Percentiles rank a stretch among this genome's conserved stretches.
Evolutionary conservation across 257 asterid genomes (phyloP).

Genomic region (Buddleja alternifolia): DNA sequence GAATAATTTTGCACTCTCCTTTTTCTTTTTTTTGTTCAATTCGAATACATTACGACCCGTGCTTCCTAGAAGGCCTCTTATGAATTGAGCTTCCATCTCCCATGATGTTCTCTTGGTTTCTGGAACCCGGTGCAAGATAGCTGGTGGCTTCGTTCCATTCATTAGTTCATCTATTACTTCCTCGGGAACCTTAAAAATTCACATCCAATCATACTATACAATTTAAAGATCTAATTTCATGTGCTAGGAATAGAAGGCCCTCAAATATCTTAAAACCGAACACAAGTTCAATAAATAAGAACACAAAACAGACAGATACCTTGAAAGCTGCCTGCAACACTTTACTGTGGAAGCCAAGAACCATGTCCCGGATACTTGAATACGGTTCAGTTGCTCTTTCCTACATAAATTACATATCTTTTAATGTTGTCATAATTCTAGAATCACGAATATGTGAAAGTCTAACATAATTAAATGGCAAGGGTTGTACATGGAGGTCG

Average conservation of each 20-base stretch:
- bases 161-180: conserved; percentile 59
- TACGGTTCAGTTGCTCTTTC: conserved; percentile 56
- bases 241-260: neutral
- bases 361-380: conserved; percentile 63
- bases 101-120: conserved; percentile 21
- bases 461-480: neutral
- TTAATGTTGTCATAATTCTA: too few relatives aligned
- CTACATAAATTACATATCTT: conserved; percentile 31
- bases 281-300: neutral
- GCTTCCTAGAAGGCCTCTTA: conserved; percentile 38
- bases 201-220: neutral
- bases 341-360: conserved; percentile 74
- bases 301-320: conserved; percentile 30
- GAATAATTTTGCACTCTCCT: conserved; percentile 35
- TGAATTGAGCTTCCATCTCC: conserved; percentile 44
- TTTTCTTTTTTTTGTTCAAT: conserved; percentile 42
- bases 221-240: neutral
- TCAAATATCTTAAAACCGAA: neutral
- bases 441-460: neutral
- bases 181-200: conserved; percentile 48
- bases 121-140: conserved; percentile 53
- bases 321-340: conserved; percentile 69
- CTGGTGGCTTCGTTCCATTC: conserved; percentile 48
- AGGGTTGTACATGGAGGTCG: conserved; percentile 39
- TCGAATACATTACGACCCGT: conserved; percentile 38